Base-by-base conservation (phyloP, 352 stramenopile species). In the Phytopythium kandeliae region DNA sequence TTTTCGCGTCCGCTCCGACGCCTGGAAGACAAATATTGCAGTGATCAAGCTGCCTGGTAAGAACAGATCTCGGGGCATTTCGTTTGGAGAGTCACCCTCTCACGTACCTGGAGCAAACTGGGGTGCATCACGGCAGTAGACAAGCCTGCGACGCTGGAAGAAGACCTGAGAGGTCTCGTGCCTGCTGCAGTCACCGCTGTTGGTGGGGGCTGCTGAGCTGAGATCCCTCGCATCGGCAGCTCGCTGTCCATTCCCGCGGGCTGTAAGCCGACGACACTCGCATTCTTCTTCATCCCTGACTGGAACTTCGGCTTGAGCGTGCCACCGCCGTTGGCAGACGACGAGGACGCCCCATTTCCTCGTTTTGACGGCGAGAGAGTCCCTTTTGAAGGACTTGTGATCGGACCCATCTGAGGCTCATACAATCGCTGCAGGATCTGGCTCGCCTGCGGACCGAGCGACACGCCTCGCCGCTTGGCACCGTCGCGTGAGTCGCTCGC, bases 401-500 rank as follows among this genome's bases (percentile, higher is more conserved):
- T 59, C 26, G 74, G 67, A 0, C 72, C 77, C 25, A 86, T 59
- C 26, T 84, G 72, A 4, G 77, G 77, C 40, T 86, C 77, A 26
- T 88, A 88, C 2, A 88, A 55, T 15, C 77, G 70, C 57, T 88
- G 77, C 31, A 85, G 58, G 51, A 88, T 88, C 34, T 86, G 60
- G 30, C 48, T 84, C 21, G 72, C 58, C 51, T 85, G 72, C 10
- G 74, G 72, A 2, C 72, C 77, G 34, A 84, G 59, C 22, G 72
- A 70, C 12, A 61, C 51, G 17, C 71, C 66, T 50, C 71, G 66
- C 2, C 74, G 74, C 45, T 78, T 78, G 34, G 77, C 77, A 57
- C 77, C 77, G 47, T 88, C 68, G 24, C 77, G 72, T 54, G 15
- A 48, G n/a, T 55, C 47, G 3, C 28, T 35, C 21, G 21, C 46